Evolutionary conservation across 148 eudicot genomes (phyloP).

Genomic region (Vaccinium vitisidaea): DNA sequence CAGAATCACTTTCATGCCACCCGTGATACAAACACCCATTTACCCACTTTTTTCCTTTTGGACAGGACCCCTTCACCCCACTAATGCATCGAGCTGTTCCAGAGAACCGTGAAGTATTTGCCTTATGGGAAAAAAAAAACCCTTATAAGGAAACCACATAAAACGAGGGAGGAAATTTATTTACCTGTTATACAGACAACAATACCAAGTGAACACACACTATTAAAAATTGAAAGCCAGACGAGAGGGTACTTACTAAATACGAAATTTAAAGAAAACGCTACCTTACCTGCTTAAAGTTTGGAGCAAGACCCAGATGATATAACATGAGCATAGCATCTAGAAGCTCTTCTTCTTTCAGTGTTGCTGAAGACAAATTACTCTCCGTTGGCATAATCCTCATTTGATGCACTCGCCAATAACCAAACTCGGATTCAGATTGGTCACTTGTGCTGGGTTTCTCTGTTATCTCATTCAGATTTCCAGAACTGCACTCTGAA

Average conservation of each 20-base stretch:
- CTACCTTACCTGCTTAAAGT: constrained; percentile 71
- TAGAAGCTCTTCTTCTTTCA: constrained; percentile 90
- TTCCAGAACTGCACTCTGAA: constrained; percentile 73
- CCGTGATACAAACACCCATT: not conserved
- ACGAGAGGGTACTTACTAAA: not conserved
- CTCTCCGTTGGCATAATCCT: constrained; percentile 56
- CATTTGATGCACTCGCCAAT: constrained; percentile 59
- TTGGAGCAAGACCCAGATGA: constrained; percentile 89
- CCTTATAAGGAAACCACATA: not conserved
- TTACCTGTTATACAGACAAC: not conserved
- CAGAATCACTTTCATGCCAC: not conserved
- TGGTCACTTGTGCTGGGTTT: constrained; percentile 93
- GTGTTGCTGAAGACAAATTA: constrained; percentile 56
- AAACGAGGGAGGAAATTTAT: not conserved
- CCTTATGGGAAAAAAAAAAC: not conserved
- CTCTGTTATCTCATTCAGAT: constrained; percentile 77
- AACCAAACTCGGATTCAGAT: constrained; percentile 67
- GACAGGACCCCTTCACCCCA: not conserved
- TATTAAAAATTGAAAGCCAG: not conserved
- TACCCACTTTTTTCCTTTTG: not conserved
- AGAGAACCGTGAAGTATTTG: not conserved
- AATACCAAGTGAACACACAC: not conserved
- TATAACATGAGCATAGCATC: constrained; percentile 85
- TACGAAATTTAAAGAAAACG: not conserved
- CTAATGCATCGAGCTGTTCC: not conserved